Conservation (phyloP, 2,329 filamentous ascomycete genomes). For the Phialemoniopsis sp. region DNA sequence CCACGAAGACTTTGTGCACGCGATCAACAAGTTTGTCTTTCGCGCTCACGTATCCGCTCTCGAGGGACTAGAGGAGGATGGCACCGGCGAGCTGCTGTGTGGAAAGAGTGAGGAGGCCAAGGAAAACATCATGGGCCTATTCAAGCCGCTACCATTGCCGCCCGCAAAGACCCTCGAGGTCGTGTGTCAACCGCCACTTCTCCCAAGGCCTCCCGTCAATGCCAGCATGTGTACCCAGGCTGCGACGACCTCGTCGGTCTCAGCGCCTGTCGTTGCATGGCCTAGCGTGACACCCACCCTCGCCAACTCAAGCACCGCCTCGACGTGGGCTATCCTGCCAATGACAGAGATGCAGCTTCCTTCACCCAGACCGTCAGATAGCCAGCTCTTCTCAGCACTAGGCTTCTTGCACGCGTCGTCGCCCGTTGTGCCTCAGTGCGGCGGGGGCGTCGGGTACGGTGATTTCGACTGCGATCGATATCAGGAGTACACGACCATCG, state of each 20-base stretch:
- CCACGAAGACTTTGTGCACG: constrained; percentile 93
- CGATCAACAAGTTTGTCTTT: constrained; percentile 96
- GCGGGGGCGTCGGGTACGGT: constrained; percentile 70
- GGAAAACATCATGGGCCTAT: constrained; percentile 75
- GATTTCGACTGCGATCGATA: constrained; percentile 84
- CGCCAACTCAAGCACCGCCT: constrained; percentile 60
- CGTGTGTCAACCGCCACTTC: constrained; percentile 76
- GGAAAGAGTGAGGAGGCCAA: constrained; percentile 94
- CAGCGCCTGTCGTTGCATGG: constrained; percentile 79
- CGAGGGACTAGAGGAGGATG: constrained; percentile 95
- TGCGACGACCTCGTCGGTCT: constrained; percentile 58
- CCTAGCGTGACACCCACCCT: constrained; percentile 70
- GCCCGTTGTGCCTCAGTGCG: constrained; percentile 77
- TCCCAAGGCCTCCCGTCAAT: constrained; percentile 75
- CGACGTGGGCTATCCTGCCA: constrained; percentile 76
- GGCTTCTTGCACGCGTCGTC: constrained; percentile 72
- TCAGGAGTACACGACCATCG: constrained; percentile 80
- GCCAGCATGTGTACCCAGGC: constrained; percentile 79
- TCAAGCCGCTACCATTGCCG: constrained; percentile 81
- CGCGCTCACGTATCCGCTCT: constrained; percentile 83
- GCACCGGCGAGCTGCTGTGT: constrained; percentile 85
- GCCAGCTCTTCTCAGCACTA: constrained; percentile 70
- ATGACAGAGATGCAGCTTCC: constrained; percentile 71
- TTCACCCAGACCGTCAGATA: constrained; percentile 77
- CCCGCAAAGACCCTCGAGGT: constrained; percentile 87